These are phyloP conservation scores for Funneliformis geosporum DNA, from an alignment of 192 early-diverging fungal species.

Conservation along the genomic window DNA sequence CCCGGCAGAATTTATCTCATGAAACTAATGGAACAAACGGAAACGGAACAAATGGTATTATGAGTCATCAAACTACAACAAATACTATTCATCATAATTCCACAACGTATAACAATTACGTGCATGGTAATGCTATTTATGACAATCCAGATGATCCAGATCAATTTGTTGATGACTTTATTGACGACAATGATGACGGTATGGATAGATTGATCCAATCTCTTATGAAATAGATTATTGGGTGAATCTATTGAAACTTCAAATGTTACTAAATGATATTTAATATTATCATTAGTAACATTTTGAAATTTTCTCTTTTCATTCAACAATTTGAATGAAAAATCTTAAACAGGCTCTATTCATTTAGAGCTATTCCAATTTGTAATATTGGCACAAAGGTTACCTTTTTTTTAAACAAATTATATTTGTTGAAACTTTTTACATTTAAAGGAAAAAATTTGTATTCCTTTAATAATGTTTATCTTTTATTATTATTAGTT, in stretches of 20 bases:
- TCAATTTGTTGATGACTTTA: too few species aligned
- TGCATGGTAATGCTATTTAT: too few species aligned
- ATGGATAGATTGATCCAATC: background rate
- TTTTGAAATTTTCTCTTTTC: background rate
- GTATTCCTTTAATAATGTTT: too few species aligned
- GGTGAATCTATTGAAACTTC: too few species aligned
- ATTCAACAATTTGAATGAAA: too few species aligned
- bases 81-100: too few species aligned
- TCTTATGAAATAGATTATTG: background rate
- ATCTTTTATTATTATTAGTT: too few species aligned
- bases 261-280: background rate
- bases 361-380: background rate
- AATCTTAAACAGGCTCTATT: too few species aligned
- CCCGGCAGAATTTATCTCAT: background rate
- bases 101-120: too few species aligned
- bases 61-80: too few species aligned
- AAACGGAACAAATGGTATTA: too few species aligned
- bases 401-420: background rate
- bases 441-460: background rate
- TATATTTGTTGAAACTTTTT: background rate
- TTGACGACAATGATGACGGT: background rate
- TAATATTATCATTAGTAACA: background rate
- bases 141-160: too few species aligned
- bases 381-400: background rate
- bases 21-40: background rate